These are phyloP conservation scores for Podospora pseudocomata DNA, from an alignment of 495 filamentous ascomycete species.

Conservation along the genomic window DNA sequence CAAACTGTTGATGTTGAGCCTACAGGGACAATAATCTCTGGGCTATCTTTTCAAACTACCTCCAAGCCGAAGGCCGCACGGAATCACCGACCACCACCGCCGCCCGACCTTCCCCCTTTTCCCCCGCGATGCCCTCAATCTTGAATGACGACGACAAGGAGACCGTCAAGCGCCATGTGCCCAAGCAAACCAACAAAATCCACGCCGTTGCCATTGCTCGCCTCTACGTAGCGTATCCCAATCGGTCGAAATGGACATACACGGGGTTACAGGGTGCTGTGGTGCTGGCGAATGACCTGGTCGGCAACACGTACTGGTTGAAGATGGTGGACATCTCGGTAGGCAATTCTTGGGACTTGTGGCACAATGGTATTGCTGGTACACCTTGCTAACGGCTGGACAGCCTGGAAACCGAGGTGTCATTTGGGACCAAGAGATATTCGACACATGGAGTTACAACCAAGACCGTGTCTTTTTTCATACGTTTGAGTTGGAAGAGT, in stretches of 20 bases:
- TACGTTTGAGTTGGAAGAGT: slow-evolving; percentile 90
- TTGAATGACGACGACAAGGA: slow-evolving; percentile 89
- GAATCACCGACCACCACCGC: not conserved
- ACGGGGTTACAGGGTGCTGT: slow-evolving; percentile 89
- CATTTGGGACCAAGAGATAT: slow-evolving; percentile 98
- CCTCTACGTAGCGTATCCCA: slow-evolving; percentile 90
- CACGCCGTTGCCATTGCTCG: slow-evolving; percentile 87
- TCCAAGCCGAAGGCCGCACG: not conserved
- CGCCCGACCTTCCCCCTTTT: slow-evolving; percentile 6
- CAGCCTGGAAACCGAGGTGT: slow-evolving; percentile 81
- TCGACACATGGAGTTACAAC: slow-evolving; percentile 89
- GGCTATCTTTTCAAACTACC: not conserved
- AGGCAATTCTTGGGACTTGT: slow-evolving; percentile 31
- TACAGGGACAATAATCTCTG: not conserved
- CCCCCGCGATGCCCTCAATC: slow-evolving; percentile 72
- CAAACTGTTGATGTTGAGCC: not conserved
- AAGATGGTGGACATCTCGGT: slow-evolving; percentile 97
- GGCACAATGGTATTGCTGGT: not conserved
- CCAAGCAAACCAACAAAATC: slow-evolving; percentile 92
- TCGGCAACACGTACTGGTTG: slow-evolving; percentile 93
- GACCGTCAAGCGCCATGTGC: slow-evolving; percentile 84
- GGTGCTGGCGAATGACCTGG: slow-evolving; percentile 90
- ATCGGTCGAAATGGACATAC: slow-evolving; percentile 83
- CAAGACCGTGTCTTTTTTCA: slow-evolving; percentile 97
- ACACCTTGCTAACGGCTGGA: slow-evolving; percentile 20